phyloP scores from a whole-genome alignment of 2,329 filamentous ascomycete genomes.

The Sporothrix schenckii region DNA sequence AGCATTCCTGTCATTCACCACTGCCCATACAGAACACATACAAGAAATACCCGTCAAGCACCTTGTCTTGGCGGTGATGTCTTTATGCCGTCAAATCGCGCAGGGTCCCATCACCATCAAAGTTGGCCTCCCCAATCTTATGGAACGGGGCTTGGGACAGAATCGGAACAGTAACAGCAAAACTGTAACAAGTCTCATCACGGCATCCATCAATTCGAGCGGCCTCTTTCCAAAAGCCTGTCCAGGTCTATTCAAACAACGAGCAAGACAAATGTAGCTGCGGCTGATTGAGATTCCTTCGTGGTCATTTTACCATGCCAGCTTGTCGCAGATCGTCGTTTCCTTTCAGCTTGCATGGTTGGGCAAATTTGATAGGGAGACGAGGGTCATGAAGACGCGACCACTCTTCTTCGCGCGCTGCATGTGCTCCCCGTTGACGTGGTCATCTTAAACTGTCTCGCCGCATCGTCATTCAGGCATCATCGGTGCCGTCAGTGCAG shows the following conservation, averaged over 20 bases:
- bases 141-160: background rate
- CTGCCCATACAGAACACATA: background rate
- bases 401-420: background rate
- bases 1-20: background rate
- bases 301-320: background rate
- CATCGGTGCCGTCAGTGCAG: slow-evolving; percentile 6
- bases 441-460: slow-evolving; percentile 23
- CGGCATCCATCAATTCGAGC: slow-evolving; percentile 10
- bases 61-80: background rate
- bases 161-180: background rate
- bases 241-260: background rate
- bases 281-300: background rate
- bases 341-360: slow-evolving; percentile 21
- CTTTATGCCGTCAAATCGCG: background rate
- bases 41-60: background rate
- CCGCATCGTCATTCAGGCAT: slow-evolving; percentile 12
- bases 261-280: background rate
- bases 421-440: background rate
- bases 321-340: background rate
- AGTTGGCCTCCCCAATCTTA: background rate
- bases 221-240: background rate
- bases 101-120: slow-evolving; percentile 8
- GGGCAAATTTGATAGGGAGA: slow-evolving; percentile 7
- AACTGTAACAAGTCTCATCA: background rate
- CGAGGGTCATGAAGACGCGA: background rate